Evolutionary conservation across 192 early-diverging fungal species (phyloP), one percentile per base, ranked within the genome.

Genomic region (Linnemannia elongata): DNA sequence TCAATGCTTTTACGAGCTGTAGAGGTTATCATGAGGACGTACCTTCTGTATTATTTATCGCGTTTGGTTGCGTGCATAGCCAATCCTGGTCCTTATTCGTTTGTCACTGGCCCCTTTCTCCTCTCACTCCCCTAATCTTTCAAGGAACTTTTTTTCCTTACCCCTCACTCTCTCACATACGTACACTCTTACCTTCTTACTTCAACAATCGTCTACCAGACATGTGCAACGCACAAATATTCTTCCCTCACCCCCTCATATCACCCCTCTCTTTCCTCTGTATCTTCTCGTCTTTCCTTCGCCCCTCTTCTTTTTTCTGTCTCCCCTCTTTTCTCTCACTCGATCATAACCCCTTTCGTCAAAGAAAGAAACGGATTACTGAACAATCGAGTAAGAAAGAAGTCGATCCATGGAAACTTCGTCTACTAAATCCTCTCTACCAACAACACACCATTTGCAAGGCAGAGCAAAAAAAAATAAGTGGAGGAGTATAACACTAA

Each of bases 241-340:
- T 39, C 20, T 13, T 36, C n/a, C 24, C 24, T 42, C 36, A 9
- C 36, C 70, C 70, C 38, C 35, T 18, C 22, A 33, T 38, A 42
- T n/a, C 36, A 38, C 36, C 41, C n/a, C 24, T 35, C 54, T 42
- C 44, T 35, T n/a, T 10, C 13, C 45, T 13, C 6, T 73, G 7
- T 9, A 45, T 41, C 73, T 7, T 75, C 54, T 75, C 35, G 15
- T 60, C 60, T 36, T 74, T 74, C 27, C 52, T 72, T 36, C 22
- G 5, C 30, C 17, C 45, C 72, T 60, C 69, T 18, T 22, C 36
- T 60, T 36, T 39, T 36, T 69, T 78, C 41, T 60, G 38, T 57
- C 55, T 76, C 55, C 42, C 30, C 36, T 54, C 54, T 57, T 54
- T 60, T 24, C 18, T 39, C 20, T 49, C 13, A 24, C 24, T 30